Evolutionary conservation across 306 rosid genomes (phyloP).

Genomic region (Carpinus viminea): DNA sequence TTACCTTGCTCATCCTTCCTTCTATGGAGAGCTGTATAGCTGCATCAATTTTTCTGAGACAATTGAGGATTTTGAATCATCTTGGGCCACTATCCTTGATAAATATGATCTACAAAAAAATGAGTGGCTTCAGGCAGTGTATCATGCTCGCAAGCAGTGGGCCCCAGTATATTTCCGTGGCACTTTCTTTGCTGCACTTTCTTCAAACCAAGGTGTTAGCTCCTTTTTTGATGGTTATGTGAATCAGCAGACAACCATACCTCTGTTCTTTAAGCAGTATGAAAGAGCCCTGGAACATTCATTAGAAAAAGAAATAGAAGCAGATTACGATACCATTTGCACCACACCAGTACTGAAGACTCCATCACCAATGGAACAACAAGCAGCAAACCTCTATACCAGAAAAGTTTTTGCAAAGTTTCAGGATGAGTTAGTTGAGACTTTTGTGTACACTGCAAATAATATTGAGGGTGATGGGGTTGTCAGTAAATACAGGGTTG

Average conservation of each 20-base stretch:
- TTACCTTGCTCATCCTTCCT: slow-evolving; percentile 71
- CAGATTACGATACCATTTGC: slow-evolving; percentile 64
- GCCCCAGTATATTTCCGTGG: slow-evolving; percentile 82
- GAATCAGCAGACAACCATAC: slow-evolving; percentile 71
- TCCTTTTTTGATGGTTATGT: slow-evolving; percentile 74
- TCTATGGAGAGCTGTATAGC: slow-evolving; percentile 67
- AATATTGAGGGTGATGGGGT: slow-evolving; percentile 55
- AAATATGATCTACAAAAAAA: slow-evolving; percentile 56
- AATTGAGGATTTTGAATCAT: slow-evolving; percentile 60
- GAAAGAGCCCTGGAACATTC: slow-evolving; percentile 67
- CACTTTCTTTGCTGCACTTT: slow-evolving; percentile 67
- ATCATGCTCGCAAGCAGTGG: slow-evolving; percentile 79
- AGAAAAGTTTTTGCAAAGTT: slow-evolving; percentile 65
- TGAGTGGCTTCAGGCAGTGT: slow-evolving; percentile 84
- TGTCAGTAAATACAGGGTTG: slow-evolving; percentile 65
- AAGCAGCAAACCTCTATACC: slow-evolving; percentile 70
- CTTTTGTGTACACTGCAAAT: slow-evolving; percentile 73
- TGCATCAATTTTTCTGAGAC: slow-evolving; percentile 70
- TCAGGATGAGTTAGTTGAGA: slow-evolving; percentile 80
- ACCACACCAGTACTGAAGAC: slow-evolving; percentile 67
- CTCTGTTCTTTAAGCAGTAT: slow-evolving; percentile 69
- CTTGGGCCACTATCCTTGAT: slow-evolving; percentile 61
- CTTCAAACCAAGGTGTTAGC: slow-evolving; percentile 53
- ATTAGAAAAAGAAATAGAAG: slow-evolving; percentile 70
- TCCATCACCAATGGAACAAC: slow-evolving; percentile 87